These are phyloP conservation scores for Wickerhamiella kurtzmanii DNA, from an alignment of 805 yeast species.

Conservation along the genomic window DNA sequence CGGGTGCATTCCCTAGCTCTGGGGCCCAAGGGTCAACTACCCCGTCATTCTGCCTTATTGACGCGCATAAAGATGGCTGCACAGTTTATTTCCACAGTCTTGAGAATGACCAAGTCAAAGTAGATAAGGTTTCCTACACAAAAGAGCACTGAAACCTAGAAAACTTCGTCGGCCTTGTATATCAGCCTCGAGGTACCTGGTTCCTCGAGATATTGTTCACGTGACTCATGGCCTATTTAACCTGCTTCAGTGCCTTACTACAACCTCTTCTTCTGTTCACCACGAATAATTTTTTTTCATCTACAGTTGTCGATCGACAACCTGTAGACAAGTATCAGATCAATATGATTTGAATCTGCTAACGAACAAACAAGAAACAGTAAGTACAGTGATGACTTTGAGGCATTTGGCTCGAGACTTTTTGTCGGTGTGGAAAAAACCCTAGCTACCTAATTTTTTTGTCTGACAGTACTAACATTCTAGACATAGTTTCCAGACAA, in stretches of 20 bases:
- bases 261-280: not conserved
- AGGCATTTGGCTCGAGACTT: conserved; percentile 99
- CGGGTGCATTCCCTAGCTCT: conserved; percentile 74
- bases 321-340: no score
- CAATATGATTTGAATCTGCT: not conserved
- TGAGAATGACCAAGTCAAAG: conserved; percentile 71
- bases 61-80: conserved; percentile 65
- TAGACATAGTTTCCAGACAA: no score
- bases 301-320: not conserved
- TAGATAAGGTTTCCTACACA: conserved; percentile 67
- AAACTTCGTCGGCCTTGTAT: no score
- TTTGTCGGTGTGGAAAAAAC: conserved; percentile 92
- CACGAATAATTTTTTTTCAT: not conserved
- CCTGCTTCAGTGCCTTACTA: not conserved
- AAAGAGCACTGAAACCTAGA: conserved; percentile 27
- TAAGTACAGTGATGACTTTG: conserved; percentile 68
- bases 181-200: no score
- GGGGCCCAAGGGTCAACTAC: conserved; percentile 43
- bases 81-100: conserved; percentile 76
- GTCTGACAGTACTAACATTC: conserved; percentile 36
- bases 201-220: not conserved
- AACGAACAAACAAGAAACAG: conserved; percentile 8
- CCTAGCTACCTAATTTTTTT: conserved; percentile 85
- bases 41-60: conserved; percentile 56
- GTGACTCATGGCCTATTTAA: not conserved